A percentile compares a stretch with the other conserved stretches of the same genome.
phyloP scores from a whole-genome alignment of 805 yeast genomes.

The Wickerhamiella kurtzmanii region DNA sequence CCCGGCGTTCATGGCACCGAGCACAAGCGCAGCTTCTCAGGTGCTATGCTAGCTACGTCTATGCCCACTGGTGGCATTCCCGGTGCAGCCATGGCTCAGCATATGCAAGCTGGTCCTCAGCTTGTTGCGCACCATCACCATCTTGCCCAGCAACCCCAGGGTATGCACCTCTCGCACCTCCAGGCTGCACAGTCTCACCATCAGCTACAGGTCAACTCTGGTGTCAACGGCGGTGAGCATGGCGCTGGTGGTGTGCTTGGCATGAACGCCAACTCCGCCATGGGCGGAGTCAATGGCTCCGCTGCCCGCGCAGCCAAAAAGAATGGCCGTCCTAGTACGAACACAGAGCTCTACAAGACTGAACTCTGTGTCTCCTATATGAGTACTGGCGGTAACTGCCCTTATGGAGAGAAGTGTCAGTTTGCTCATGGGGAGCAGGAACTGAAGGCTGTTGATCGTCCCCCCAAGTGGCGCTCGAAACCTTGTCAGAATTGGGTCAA shows the following conservation, averaged over 20 bases:
- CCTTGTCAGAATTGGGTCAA: slow-evolving; percentile 82
- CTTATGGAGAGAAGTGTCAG: slow-evolving; percentile 84
- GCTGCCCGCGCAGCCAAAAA: slow-evolving; percentile 16
- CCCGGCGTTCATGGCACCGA: background rate
- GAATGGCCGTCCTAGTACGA: slow-evolving; percentile 25
- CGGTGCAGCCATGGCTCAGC: background rate
- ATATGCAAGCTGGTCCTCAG: background rate
- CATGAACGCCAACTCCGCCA: too few relatives aligned
- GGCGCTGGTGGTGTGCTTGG: slow-evolving; percentile 1
- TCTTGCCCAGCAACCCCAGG: slow-evolving; percentile 1
- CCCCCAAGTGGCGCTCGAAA: slow-evolving; percentile 80
- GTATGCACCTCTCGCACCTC: background rate
- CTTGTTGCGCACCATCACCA: slow-evolving; percentile 3
- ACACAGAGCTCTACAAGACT: slow-evolving; percentile 72
- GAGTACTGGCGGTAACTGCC: slow-evolving; percentile 58
- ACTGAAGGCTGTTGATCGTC: slow-evolving; percentile 55
- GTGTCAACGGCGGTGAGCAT: background rate
- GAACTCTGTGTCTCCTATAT: slow-evolving; percentile 74
- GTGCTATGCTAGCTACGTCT: background rate
- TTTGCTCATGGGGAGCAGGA: slow-evolving; percentile 84
- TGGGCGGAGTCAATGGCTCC: slow-evolving; percentile 1
- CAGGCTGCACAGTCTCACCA: slow-evolving; percentile 3
- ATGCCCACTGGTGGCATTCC: background rate
- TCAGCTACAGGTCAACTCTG: slow-evolving; percentile 4
- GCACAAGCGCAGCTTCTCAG: background rate